Conservation (phyloP, 2,329 filamentous ascomycete species). For the Talaromyces sp. region DNA sequence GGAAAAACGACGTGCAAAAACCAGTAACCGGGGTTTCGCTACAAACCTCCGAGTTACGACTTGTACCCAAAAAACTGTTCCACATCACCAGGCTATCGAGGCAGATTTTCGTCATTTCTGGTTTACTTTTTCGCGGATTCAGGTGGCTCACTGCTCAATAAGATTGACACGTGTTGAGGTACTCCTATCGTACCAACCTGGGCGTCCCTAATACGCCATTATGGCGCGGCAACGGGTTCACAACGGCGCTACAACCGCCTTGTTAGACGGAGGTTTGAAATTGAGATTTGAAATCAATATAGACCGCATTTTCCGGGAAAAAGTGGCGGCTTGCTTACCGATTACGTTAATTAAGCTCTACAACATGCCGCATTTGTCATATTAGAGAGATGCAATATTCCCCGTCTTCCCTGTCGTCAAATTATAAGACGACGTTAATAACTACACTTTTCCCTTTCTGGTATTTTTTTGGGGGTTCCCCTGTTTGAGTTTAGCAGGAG, state of each 20-base stretch:
- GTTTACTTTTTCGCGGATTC: neutral
- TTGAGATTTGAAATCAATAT: too few relatives aligned
- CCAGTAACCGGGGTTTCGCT: neutral
- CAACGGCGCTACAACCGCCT: neutral
- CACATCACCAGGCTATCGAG: neutral
- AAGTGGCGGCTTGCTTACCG: too few relatives aligned
- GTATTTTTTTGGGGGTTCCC: neutral
- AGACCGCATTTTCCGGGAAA: too few relatives aligned
- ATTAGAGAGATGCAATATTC: neutral
- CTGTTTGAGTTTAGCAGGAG: neutral
- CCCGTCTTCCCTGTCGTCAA: neutral
- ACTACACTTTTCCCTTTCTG: neutral
- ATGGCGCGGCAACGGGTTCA: neutral
- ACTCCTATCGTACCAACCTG: neutral
- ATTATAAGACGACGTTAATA: neutral
- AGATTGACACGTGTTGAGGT: neutral
- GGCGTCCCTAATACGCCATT: neutral
- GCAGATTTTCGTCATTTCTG: neutral
- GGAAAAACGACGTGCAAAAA: neutral
- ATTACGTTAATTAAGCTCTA: neutral
- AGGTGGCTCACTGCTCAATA: neutral
- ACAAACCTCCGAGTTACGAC: neutral
- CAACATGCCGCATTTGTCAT: neutral
- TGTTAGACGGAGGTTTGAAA: neutral
- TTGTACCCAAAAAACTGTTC: neutral